Conservation (phyloP, 768 basidiomycete species). For the Serpula lacrymans region DNA sequence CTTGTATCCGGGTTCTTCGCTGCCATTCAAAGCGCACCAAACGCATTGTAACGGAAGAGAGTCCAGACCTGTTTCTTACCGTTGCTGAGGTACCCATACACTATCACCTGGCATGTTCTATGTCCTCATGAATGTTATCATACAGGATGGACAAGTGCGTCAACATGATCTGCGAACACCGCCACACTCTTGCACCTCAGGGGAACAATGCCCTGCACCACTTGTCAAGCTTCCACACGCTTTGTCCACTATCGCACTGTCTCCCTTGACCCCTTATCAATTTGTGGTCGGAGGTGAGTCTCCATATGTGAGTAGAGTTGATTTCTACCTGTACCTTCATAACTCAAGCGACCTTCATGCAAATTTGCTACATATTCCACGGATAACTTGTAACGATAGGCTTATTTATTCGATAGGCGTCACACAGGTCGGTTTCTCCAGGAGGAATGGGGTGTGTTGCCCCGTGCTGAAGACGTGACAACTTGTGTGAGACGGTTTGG, state of each 20-base stretch:
- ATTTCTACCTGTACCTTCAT: no score
- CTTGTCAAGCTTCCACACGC: conserved; percentile 63
- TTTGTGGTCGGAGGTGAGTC: conserved; percentile 84
- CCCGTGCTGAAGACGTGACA: conserved; percentile 47
- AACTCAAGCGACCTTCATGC: neutral
- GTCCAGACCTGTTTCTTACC: conserved; percentile 71
- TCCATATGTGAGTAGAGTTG: conserved; percentile 53
- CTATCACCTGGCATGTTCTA: neutral
- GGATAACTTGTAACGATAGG: conserved; percentile 4
- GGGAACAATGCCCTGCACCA: conserved; percentile 61
- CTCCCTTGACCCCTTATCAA: conserved; percentile 76
- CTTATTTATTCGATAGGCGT: conserved; percentile 71
- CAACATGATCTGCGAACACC: conserved; percentile 79
- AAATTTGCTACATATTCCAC: neutral
- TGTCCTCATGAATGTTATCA: conserved; percentile 14
- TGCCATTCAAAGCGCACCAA: conserved; percentile 78
- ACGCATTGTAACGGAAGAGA: conserved; percentile 75
- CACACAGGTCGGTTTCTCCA: conserved; percentile 58
- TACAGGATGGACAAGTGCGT: conserved; percentile 79
- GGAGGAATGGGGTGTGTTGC: conserved; percentile 69
- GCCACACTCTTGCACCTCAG: conserved; percentile 59
- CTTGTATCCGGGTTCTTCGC: conserved; percentile 50
- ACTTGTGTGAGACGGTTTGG: conserved; percentile 85
- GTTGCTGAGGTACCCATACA: conserved; percentile 62
- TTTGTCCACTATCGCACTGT: conserved; percentile 71